These are phyloP conservation scores for Suhomyces coccinellae DNA, from an alignment of 1,139 yeast genomes.

Conservation along the genomic window DNA sequence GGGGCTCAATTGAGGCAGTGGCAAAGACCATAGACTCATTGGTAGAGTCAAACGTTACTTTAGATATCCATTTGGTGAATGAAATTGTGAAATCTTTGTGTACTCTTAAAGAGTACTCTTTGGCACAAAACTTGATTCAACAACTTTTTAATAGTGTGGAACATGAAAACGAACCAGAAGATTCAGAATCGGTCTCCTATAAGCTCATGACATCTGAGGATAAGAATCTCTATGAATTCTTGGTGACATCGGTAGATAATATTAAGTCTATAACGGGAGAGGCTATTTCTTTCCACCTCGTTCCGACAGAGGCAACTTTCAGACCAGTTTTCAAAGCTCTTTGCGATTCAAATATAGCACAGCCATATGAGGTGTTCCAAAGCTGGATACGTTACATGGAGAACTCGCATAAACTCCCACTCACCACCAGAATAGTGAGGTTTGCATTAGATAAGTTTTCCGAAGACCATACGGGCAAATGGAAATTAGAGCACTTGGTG, in stretches of 20 bases:
- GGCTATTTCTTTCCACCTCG: conserved; percentile 13
- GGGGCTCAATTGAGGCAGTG: neutral
- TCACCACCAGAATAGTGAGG: conserved; percentile 29
- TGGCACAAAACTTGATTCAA: conserved; percentile 14
- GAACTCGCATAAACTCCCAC: conserved; percentile 22
- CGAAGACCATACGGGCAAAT: neutral
- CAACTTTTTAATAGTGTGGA: conserved; percentile 1
- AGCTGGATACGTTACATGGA: conserved; percentile 21
- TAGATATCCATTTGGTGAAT: conserved; percentile 24
- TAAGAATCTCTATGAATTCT: conserved; percentile 16
- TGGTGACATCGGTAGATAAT: conserved; percentile 22
- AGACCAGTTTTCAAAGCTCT: conserved; percentile 23
- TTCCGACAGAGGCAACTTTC: conserved; percentile 32
- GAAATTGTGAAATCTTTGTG: conserved; percentile 18
- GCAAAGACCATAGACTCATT: neutral
- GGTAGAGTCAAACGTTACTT: conserved; percentile 1
- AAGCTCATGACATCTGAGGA: conserved; percentile 24
- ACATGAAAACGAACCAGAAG: conserved; percentile 8
- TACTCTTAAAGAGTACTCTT: neutral
- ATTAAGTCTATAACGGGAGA: conserved; percentile 29
- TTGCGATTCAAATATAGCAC: conserved; percentile 5
- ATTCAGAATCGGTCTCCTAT: conserved; percentile 16
- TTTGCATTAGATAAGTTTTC: conserved; percentile 14
- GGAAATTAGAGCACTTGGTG: conserved; percentile 15
- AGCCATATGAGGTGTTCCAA: conserved; percentile 16